Evolutionary conservation across 2,329 filamentous ascomycete genomes (phyloP), one percentile per base, ranked within the genome.

Genomic region (Xylariales sp.): DNA sequence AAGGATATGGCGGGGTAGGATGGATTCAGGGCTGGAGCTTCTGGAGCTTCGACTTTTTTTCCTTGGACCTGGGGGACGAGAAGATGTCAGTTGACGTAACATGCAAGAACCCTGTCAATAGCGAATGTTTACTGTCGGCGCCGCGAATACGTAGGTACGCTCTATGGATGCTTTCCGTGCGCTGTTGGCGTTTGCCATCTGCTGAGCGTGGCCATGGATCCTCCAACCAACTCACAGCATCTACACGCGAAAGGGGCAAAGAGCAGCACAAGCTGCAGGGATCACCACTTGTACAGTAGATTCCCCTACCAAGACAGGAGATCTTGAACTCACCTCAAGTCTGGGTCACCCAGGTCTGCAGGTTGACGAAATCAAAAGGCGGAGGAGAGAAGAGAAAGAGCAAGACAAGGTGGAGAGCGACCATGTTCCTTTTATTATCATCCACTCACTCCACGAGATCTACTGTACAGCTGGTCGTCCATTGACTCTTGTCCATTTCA

Each of bases 41-140:
- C 22, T 10, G 39, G 39, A 35, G 39, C 39, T 42, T 42, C 25
- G 15, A 42, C 32, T 42, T 42, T 42, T 42, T 42, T 25, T 40
- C 22, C 9, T 22, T 19, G 27, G 25, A 18, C 18, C 25, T 14
- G 14, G 27, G 25, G 25, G 25, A 29, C 18, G 31, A 40, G 38
- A 15, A 25, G 39, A 35, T 42, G 36, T 31, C 29, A 22, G 16
- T 33, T 40, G 38, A 40, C 38, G 38, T 40, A 32, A 40, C 33
- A 29, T 40, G 15, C 28, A 33, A 24, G 28, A 27, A 40, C 38
- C 38, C 38, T 40, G 38, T 12, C 14, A n/a, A n/a, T n/a, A n/a
- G n/a, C n/a, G n/a, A n/a, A n/a, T n/a, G n/a, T n/a, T n/a, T n/a
- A n/a, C n/a, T n/a, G n/a, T n/a, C n/a, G n/a, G n/a, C n/a, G n/a